Base-by-base conservation (phyloP, 2,329 filamentous ascomycete species). In the Furcasterigmium furcatum region DNA sequence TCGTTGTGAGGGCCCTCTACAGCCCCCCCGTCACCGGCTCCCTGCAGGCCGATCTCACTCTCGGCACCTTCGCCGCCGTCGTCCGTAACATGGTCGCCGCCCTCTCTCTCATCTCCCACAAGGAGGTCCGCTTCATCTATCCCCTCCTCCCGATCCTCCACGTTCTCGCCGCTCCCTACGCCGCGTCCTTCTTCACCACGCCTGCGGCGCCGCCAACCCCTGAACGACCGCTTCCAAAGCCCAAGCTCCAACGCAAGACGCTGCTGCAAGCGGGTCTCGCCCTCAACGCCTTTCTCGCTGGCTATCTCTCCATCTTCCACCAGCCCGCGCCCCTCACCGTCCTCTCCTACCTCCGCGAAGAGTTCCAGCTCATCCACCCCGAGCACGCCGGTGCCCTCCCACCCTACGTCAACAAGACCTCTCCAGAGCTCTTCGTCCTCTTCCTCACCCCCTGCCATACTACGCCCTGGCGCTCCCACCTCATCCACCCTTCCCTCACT, bases 361-460 rank as follows among this genome's bases (percentile, higher is more conserved):
- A 89, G 57, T 90, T 90, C 62, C 79, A 88, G 62, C 65, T 64
- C 38, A 66, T 80, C 27, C 75, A 82, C 53, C 70, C 76, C 1
- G 59, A 66, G 46, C 56, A 60, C 6, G 30, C 53, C 22, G 49
- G 56, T 34, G 41, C 50, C 45, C 44, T 45, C 50, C 46, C 40
- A 30, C 46, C 50, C 21, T 59, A 72, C 43, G 57, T 69, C 29
- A 8, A 18, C n/a, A 18, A 16, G 18, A 19, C 34, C 34, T 16
- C 16, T 5, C 16, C 16, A 14, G 76, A 79, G 47, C 73, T 82
- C 10, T 85, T 84, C 56, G 81, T 85, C 27, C 85, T 87, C 18
- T 96, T 97, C 68, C 77, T 99, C 20, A 95, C 91, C 78, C 94
- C 94, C 9, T 99, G 94, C 68, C 94, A 99, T 72, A 88, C 87